Conservation (phyloP, 2,329 filamentous ascomycete genomes). For the Spiromastix sp. region DNA sequence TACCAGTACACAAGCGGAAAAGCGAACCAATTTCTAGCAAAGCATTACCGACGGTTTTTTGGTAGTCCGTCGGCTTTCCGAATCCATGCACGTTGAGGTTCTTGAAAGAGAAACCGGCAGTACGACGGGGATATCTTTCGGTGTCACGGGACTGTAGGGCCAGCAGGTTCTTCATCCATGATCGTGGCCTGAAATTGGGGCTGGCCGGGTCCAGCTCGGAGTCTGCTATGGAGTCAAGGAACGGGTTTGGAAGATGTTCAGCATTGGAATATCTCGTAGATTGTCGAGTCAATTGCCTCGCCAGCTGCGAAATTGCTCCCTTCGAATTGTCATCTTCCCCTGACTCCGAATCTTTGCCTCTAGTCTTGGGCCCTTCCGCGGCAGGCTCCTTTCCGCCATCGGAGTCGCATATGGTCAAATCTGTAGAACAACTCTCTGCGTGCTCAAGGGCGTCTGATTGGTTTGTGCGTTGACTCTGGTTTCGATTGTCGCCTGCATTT, state of each 20-base stretch:
- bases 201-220: conserved; percentile 34
- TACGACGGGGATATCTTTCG: conserved; percentile 23
- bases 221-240: conserved; percentile 20
- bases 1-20: conserved; percentile 16
- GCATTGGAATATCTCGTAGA: conserved; percentile 1
- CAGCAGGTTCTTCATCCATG: conserved; percentile 38
- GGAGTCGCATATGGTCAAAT: neutral
- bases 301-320: conserved; percentile 2
- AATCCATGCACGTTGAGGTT: conserved; percentile 28
- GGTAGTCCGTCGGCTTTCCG: conserved; percentile 31
- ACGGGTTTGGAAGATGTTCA: conserved; percentile 21
- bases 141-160: conserved; percentile 28
- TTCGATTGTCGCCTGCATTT: too few species aligned
- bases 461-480: too few species aligned
- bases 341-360: neutral
- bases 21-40: conserved; percentile 23
- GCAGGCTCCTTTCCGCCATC: conserved; percentile 1
- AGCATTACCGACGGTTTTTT: conserved; percentile 33
- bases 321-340: neutral
- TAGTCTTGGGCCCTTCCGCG: too few species aligned
- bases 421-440: too few species aligned
- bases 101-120: conserved; percentile 28
- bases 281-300: conserved; percentile 4
- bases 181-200: conserved; percentile 33
- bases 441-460: too few species aligned